Conservation (phyloP, 768 basidiomycete genomes). For the Leucosporidium creatinivorum region DNA sequence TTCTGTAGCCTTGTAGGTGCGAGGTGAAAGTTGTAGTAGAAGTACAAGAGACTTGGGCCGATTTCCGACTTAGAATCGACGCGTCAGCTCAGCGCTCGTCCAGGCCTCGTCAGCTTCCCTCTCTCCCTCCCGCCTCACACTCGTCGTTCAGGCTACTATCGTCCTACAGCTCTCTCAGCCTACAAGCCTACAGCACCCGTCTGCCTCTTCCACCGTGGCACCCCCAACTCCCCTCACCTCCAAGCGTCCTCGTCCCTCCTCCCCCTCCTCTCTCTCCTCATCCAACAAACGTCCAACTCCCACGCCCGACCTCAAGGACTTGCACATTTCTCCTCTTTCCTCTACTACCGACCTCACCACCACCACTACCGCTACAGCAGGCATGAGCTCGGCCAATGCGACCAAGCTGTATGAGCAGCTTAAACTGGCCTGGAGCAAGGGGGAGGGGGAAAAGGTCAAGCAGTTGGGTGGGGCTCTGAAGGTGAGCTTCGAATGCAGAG, state of each 20-base stretch:
- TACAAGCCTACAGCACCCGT: too few species aligned
- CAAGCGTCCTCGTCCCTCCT: constrained; percentile 27
- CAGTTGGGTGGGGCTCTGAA: constrained; percentile 17
- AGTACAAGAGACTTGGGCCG: too few species aligned
- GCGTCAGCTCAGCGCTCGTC: too few species aligned
- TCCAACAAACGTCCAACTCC: constrained; percentile 4
- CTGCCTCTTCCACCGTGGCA: too few species aligned
- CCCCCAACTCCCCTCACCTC: not conserved
- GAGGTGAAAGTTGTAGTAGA: too few species aligned
- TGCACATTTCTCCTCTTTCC: constrained; percentile 4
- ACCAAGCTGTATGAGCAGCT: constrained; percentile 7
- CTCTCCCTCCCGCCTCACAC: too few species aligned
- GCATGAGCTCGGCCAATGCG: not conserved
- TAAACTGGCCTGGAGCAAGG: not conserved
- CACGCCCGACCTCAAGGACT: constrained; percentile 1
- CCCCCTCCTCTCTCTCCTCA: constrained; percentile 2
- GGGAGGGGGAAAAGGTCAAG: not conserved
- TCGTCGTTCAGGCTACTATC: too few species aligned
- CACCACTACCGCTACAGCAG: not conserved
- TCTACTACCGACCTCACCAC: not conserved
- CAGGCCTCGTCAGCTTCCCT: too few species aligned
- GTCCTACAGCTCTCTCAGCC: too few species aligned
- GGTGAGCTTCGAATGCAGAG: not conserved
- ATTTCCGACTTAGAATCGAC: too few species aligned
- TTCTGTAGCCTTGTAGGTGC: not conserved